phyloP scores from a whole-genome alignment of 257 asterid species.

The Nicotiana tomentosiformis region DNA sequence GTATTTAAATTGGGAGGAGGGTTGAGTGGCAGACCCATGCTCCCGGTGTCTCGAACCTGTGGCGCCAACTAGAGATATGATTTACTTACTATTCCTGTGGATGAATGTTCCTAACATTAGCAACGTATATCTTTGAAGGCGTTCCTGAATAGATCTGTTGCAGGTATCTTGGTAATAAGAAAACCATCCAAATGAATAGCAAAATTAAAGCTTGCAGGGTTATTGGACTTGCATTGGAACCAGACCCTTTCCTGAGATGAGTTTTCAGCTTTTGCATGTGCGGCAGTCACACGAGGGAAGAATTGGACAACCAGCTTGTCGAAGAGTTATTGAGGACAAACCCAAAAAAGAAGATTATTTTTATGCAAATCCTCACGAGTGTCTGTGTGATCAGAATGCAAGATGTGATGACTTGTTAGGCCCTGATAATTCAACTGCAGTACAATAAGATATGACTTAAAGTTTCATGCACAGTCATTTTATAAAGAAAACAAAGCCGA shows the following conservation, averaged over 20 bases:
- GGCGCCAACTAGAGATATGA: background rate
- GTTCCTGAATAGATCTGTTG: constrained; percentile 18
- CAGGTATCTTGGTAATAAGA: constrained; percentile 78
- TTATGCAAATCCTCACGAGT: constrained; percentile 80
- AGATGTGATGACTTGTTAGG: constrained; percentile 4
- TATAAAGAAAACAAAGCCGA: constrained; percentile 12
- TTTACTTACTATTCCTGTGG: background rate
- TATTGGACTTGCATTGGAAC: constrained; percentile 64
- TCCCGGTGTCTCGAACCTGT: background rate
- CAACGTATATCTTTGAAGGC: background rate
- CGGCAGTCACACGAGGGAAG: constrained; percentile 43
- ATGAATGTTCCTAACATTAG: background rate
- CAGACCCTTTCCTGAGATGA: constrained; percentile 62
- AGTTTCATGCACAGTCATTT: background rate
- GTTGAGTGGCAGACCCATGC: background rate
- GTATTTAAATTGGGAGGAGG: background rate
- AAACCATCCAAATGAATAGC: constrained; percentile 71
- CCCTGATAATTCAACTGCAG: constrained; percentile 33
- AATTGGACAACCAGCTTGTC: constrained; percentile 65
- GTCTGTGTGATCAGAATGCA: constrained; percentile 44
- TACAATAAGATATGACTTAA: constrained; percentile 16
- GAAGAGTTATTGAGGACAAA: constrained; percentile 47
- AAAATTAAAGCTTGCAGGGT: constrained; percentile 45
- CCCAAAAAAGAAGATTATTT: constrained; percentile 94
- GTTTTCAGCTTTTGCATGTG: constrained; percentile 44